Conservation (phyloP, 306 rosid genomes). For the Alnus glutinosa region DNA sequence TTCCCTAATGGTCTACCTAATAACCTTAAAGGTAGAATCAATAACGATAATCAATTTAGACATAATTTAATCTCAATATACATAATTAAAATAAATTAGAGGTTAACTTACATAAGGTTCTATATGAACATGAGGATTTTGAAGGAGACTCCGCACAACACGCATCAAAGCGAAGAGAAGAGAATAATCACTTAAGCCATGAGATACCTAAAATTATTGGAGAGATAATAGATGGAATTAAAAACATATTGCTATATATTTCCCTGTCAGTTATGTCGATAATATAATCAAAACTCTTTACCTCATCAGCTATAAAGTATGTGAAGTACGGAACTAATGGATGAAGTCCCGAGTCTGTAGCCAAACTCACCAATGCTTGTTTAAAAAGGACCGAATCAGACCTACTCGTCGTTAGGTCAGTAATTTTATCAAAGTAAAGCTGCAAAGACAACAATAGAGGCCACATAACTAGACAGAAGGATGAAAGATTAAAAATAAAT, state of each 20-base stretch:
- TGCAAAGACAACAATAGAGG: conserved; percentile 42
- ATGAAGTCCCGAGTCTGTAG: conserved; percentile 87
- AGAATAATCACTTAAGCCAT: conserved; percentile 49
- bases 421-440: conserved; percentile 88
- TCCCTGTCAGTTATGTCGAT: conserved; percentile 13
- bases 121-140: conserved; percentile 74
- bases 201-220: conserved; percentile 57
- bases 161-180: conserved; percentile 77
- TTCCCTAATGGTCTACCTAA: not conserved
- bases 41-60: not conserved
- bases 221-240: conserved; percentile 29
- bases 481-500: not conserved
- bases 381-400: conserved; percentile 59
- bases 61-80: not conserved
- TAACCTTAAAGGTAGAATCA: not conserved
- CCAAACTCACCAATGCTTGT: conserved; percentile 77
- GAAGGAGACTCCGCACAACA: conserved; percentile 73
- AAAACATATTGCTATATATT: not conserved
- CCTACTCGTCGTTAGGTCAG: conserved; percentile 53
- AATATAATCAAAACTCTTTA: conserved; percentile 22
- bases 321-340: conserved; percentile 85
- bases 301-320: conserved; percentile 86
- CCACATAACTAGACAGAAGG: conserved; percentile 7
- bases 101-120: conserved; percentile 81
- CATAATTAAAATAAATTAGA: not conserved